phyloP scores from a whole-genome alignment of 257 asterid genomes.

The Solanum etuberosum region DNA sequence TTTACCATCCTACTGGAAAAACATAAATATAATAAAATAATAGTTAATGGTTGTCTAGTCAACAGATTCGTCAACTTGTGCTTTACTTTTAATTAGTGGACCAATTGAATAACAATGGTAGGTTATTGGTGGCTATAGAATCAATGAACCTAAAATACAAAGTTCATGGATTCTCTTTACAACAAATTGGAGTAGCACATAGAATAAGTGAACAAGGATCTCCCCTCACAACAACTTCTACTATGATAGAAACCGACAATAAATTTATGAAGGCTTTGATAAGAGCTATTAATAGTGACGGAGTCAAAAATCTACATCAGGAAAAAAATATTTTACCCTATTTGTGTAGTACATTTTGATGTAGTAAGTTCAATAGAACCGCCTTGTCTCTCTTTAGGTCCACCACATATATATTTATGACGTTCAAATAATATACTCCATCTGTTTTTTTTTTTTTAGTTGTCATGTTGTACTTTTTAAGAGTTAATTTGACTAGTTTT shows the following conservation, averaged over 20 bases:
- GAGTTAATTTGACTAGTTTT: no score
- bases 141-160: neutral
- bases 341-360: neutral
- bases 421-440: neutral
- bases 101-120: neutral
- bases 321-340: neutral
- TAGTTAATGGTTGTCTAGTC: neutral
- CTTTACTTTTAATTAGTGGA: neutral
- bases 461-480: fast-evolving
- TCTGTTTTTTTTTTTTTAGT: fast-evolving
- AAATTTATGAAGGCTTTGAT: no score
- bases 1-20: neutral
- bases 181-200: no score
- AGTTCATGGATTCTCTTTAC: no score
- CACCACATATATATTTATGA: neutral
- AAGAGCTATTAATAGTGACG: neutral
- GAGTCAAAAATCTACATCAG: fast-evolving
- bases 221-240: neutral
- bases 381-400: neutral
- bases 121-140: neutral
- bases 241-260: neutral
- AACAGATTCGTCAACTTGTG: neutral
- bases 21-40: neutral
- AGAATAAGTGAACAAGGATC: neutral
- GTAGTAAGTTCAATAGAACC: neutral